Percentiles rank a stretch among this genome's conserved stretches.
Evolutionary conservation across 2,329 filamentous ascomycete genomes (phyloP).

Genomic region (Pyrenochaeta sp.): DNA sequence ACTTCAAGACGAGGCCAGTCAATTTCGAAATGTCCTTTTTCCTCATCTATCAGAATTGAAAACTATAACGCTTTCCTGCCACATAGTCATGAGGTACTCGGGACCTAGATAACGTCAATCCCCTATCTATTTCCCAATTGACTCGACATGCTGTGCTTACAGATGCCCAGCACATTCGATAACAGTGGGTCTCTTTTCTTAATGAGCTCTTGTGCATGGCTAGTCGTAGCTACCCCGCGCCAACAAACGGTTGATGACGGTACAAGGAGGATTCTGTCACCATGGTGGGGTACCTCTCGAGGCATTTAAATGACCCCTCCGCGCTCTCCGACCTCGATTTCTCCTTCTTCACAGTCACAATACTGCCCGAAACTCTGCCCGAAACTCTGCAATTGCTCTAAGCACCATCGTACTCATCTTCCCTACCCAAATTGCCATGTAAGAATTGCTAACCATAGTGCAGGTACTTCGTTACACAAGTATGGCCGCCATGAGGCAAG

Average conservation of each 20-base stretch:
- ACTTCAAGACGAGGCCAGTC: too few species aligned
- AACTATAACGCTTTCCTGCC: too few species aligned
- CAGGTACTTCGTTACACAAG: slow-evolving; percentile 31
- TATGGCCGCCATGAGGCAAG: slow-evolving; percentile 42
- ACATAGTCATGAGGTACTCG: too few species aligned
- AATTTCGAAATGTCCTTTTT: too few species aligned
- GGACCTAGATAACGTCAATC: too few species aligned
- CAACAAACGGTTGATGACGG: slow-evolving; percentile 33
- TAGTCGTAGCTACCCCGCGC: slow-evolving; percentile 34
- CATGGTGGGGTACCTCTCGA: slow-evolving; percentile 6
- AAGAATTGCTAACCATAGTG: slow-evolving; percentile 26
- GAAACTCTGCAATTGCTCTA: too few species aligned
- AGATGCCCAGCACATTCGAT: slow-evolving; percentile 4
- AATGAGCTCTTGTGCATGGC: slow-evolving; percentile 13
- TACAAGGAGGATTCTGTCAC: slow-evolving; percentile 18
- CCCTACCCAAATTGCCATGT: background rate
- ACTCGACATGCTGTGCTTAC: slow-evolving; percentile 4
- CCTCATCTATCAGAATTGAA: too few species aligned
- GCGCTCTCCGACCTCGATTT: slow-evolving; percentile 3
- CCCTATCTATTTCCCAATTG: too few species aligned
- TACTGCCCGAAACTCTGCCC: too few species aligned
- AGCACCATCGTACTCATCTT: slow-evolving; percentile 28
- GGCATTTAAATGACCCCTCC: slow-evolving; percentile 28
- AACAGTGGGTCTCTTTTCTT: slow-evolving; percentile 11
- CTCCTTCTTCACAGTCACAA: slow-evolving; percentile 1